These are phyloP conservation scores for Eucalyptus coolabah DNA, from an alignment of 345 rosid species.

Conservation along the genomic window DNA sequence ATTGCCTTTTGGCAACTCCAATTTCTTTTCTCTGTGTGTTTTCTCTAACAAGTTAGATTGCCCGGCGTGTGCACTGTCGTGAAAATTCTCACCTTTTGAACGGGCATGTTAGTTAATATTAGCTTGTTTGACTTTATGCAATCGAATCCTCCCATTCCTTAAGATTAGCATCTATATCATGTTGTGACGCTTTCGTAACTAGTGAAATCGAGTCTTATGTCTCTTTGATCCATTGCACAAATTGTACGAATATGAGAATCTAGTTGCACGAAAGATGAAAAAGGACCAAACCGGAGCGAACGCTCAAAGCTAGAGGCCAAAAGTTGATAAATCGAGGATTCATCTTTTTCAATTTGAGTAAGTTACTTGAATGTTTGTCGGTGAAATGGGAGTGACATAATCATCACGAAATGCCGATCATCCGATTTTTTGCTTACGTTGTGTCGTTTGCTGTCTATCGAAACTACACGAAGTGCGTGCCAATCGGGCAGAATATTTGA, in stretches of 20 bases:
- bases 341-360: not conserved
- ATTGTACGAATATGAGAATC: not conserved
- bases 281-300: not conserved
- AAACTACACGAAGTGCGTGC: not conserved
- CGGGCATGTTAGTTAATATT: rapidly evolving
- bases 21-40: too few species aligned
- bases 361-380: not conserved
- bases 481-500: not conserved
- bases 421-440: not conserved
- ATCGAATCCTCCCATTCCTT: not conserved
- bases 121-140: not conserved
- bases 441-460: not conserved
- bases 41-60: too few species aligned
- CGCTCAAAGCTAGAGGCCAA: not conserved
- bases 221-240: not conserved
- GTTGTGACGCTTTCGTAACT: not conserved
- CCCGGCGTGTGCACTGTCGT: rapidly evolving
- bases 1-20: not conserved
- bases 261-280: not conserved
- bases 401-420: not conserved
- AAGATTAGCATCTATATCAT: too few species aligned
- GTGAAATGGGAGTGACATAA: not conserved
- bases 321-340: not conserved
- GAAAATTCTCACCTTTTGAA: too few species aligned
- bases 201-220: not conserved